phyloP scores from a whole-genome alignment of 805 yeast species.

The Cyberlindnera euphorbiae region DNA sequence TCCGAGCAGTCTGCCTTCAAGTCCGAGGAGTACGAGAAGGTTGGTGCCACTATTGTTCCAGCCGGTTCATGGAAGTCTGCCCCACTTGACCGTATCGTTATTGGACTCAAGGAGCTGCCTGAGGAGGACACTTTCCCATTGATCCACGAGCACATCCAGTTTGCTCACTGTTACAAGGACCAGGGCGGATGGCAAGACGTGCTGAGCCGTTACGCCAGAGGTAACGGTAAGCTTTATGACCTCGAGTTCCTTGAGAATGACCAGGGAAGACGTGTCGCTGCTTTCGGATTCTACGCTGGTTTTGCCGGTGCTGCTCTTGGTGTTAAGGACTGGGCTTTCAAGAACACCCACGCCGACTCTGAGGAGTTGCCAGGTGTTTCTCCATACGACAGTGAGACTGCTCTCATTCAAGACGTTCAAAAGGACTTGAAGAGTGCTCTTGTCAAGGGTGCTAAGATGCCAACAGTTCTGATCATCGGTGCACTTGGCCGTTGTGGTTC shows the following conservation, averaged over 20 bases:
- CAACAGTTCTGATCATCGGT: constrained; percentile 86
- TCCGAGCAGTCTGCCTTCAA: constrained; percentile 78
- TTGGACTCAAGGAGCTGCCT: constrained; percentile 94
- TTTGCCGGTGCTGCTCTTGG: constrained; percentile 99
- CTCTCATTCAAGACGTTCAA: constrained; percentile 68
- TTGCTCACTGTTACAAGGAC: constrained; percentile 97
- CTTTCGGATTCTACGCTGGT: constrained; percentile 99
- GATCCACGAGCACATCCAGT: constrained; percentile 93
- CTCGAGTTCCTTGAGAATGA: constrained; percentile 92
- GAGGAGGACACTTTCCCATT: constrained; percentile 87
- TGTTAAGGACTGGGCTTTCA: constrained; percentile 89
- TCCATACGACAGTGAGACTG: constrained; percentile 79
- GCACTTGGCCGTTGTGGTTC: constrained; percentile 99
- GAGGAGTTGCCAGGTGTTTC: constrained; percentile 73
- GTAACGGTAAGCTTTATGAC: constrained; percentile 88
- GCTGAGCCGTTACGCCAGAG: constrained; percentile 80
- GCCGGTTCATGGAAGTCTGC: constrained; percentile 92
- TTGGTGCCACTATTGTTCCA: constrained; percentile 86
- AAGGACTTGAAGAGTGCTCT: constrained; percentile 52
- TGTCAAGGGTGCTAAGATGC: constrained; percentile 58
- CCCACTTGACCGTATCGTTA: constrained; percentile 82
- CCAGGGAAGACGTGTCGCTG: constrained; percentile 97
- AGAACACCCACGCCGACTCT: constrained; percentile 63
- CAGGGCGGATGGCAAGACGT: constrained; percentile 98
- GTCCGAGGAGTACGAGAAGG: constrained; percentile 67